These are phyloP conservation scores for Phylloporus scabripes DNA, from an alignment of 768 basidiomycete genomes.

Conservation along the genomic window DNA sequence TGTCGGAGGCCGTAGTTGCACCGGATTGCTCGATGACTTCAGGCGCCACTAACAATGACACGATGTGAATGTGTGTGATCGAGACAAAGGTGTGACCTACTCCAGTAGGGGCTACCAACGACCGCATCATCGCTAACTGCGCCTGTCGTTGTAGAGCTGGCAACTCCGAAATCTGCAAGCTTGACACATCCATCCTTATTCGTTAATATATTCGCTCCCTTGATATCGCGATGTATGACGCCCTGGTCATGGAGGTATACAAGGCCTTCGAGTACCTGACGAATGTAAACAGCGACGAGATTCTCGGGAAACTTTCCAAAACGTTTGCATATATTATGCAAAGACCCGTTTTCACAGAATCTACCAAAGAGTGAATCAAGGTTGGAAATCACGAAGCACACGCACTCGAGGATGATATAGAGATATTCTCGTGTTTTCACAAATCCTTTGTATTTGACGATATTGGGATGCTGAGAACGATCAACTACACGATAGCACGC, in stretches of 20 bases:
- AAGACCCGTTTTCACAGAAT: slow-evolving; percentile 97
- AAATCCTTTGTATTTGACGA: slow-evolving; percentile 99
- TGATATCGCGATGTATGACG: slow-evolving; percentile 98
- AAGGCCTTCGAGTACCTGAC: slow-evolving; percentile 91
- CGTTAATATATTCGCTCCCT: slow-evolving; percentile 97
- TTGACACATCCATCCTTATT: slow-evolving; percentile 99
- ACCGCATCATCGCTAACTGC: slow-evolving; percentile 84
- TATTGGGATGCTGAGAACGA: slow-evolving; percentile 76
- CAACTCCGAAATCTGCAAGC: slow-evolving; percentile 98
- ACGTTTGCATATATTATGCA: slow-evolving; percentile 91
- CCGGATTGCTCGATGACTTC: slow-evolving; percentile 98
- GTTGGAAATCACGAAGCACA: slow-evolving; percentile 5
- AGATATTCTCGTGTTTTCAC: slow-evolving; percentile 91
- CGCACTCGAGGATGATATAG: slow-evolving; percentile 94
- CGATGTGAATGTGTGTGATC: slow-evolving; percentile 3
- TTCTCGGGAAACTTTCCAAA: slow-evolving; percentile 99
- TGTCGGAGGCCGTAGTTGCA: slow-evolving; percentile 94
- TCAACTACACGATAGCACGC: slow-evolving; percentile 9
- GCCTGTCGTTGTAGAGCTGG: slow-evolving; percentile 68
- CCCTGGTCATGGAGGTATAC: slow-evolving; percentile 98
- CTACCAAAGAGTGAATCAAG: slow-evolving; percentile 27
- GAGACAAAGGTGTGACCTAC: slow-evolving; percentile 40
- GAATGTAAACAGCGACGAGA: slow-evolving; percentile 94
- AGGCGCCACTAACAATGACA: slow-evolving; percentile 71
- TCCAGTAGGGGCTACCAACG: slow-evolving; percentile 98